A percentile compares a stretch with the other conserved stretches of the same genome.
phyloP scores from a whole-genome alignment of 2,329 filamentous ascomycete genomes.

The Phialocephala sp. region DNA sequence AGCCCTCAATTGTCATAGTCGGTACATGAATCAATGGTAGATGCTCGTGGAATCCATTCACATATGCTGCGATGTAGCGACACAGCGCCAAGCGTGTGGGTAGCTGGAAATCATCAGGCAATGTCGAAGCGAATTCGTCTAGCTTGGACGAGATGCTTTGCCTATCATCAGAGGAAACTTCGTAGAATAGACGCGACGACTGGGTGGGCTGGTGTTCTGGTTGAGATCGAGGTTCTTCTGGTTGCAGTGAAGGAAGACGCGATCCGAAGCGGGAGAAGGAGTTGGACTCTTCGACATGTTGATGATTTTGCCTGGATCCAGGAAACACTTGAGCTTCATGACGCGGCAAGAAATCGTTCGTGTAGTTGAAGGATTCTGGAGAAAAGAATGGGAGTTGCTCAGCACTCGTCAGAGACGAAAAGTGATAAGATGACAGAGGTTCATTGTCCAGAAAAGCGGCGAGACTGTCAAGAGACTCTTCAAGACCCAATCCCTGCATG shows the following conservation, averaged over 20 bases:
- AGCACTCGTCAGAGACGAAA: slow-evolving; percentile 51
- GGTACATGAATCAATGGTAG: slow-evolving; percentile 71
- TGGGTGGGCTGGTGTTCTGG: slow-evolving; percentile 5
- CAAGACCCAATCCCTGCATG: slow-evolving; percentile 15
- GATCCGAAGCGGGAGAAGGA: slow-evolving; percentile 26
- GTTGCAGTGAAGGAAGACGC: slow-evolving; percentile 25
- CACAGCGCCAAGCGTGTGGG: slow-evolving; percentile 73
- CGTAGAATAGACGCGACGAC: slow-evolving; percentile 34
- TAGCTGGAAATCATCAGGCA: slow-evolving; percentile 68
- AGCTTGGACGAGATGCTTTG: slow-evolving; percentile 47
- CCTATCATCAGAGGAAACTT: slow-evolving; percentile 60
- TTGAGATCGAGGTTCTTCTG: slow-evolving; percentile 17
- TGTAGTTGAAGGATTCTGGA: slow-evolving; percentile 48
- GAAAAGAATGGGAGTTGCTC: slow-evolving; percentile 53
- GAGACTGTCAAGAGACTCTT: slow-evolving; percentile 54
- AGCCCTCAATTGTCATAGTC: slow-evolving; percentile 66
- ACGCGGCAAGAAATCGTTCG: slow-evolving; percentile 40
- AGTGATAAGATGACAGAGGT: slow-evolving; percentile 59
- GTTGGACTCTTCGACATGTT: slow-evolving; percentile 18
- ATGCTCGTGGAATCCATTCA: slow-evolving; percentile 68
- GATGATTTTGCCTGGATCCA: slow-evolving; percentile 5
- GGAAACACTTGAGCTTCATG: not conserved
- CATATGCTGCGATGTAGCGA: slow-evolving; percentile 72
- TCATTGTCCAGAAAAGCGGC: slow-evolving; percentile 62
- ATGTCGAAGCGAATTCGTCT: slow-evolving; percentile 63